Base-by-base conservation (phyloP, 2,329 filamentous ascomycete species). In the Aureobasidium melanogenum region DNA sequence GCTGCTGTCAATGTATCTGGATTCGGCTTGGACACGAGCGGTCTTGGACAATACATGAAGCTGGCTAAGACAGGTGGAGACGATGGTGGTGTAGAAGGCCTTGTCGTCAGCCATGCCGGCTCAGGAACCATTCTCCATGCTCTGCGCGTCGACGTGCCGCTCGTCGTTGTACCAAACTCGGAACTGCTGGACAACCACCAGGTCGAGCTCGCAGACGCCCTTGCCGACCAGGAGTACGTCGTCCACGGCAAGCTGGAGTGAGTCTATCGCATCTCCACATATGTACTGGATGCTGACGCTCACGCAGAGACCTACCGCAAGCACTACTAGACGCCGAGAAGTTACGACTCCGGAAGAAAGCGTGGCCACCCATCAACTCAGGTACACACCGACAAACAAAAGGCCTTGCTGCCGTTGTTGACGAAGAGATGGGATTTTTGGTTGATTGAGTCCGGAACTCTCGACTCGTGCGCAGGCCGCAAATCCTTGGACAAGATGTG, bases 91-190 rank as follows among this genome's bases (percentile, higher is more conserved):
- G 63, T 63, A 26, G 82, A 85, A 8, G 94, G 94, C 0, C 76
- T 94, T 19, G 83, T 97, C 34, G 88, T 99, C 63, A 91, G 88
- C 47, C 94, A 99, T 77, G 93, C 91, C 65, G 92, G 93, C 17
- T 92, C 93, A 14, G 94, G 94, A 9, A 91, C 90, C 3, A 91
- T 97, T 30, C 80, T 97, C 0, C 91, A 92, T 71, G 90, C 87
- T 0, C 83, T 95, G 64, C 84, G 89, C 46, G 77, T 88, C 57
- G 83, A 84, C 15, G 78, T 91, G 0, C 87, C 89, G 2, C 77
- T 97, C n/a, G 82, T 99, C 54, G 90, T 96, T 0, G 91, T 99
- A 2, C 89, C 93, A 2, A 99, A 99, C 72, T 81, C 85, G 1
- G 79, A 80, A 7, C 82, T 99, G 0, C 82, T 96, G 67, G 86